Percentiles rank a stretch among this genome's conserved stretches.
Evolutionary conservation across 257 asterid genomes (phyloP).

Genomic region (Verbascum thapsus): DNA sequence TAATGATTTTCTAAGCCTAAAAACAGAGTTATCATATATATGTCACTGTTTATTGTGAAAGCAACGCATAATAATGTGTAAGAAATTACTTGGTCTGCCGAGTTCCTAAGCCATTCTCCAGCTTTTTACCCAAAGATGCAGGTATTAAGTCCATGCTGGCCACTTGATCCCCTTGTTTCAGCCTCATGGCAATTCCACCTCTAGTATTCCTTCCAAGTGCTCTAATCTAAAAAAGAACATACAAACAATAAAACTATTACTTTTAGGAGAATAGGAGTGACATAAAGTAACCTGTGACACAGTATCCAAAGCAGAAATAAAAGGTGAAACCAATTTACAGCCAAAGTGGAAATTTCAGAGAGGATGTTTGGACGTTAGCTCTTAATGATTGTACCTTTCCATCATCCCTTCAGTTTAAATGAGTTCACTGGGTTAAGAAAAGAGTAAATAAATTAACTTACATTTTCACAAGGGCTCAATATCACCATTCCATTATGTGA

Average conservation of each 20-base stretch:
- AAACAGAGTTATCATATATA: not conserved
- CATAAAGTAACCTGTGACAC: conserved; percentile 5
- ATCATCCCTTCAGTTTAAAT: conserved; percentile 8
- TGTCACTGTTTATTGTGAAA: not conserved
- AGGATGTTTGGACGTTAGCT: not conserved
- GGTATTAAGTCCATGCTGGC: conserved; percentile 96
- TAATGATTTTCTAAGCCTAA: too few species aligned
- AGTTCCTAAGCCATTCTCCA: conserved; percentile 46
- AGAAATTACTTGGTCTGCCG: conserved; percentile 46
- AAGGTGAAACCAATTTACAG: conserved; percentile 5
- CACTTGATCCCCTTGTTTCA: conserved; percentile 81
- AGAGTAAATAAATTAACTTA: conserved; percentile 39
- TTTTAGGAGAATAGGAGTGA: conserved; percentile 16
- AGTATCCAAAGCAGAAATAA: conserved; percentile 5
- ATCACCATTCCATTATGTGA: conserved; percentile 92
- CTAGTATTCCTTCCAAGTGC: conserved; percentile 91
- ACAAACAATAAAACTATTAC: conserved; percentile 24
- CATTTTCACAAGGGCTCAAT: conserved; percentile 73
- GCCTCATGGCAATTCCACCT: conserved; percentile 92
- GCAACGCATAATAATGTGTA: not conserved
- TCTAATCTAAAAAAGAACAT: conserved; percentile 62
- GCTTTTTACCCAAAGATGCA: conserved; percentile 56
- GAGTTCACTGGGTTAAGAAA: not conserved
- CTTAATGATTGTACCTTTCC: not conserved
- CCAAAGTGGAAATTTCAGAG: conserved; percentile 20